Evolutionary conservation across 257 asterid species (phyloP).

Genomic region (Oldenlandia corymbosa): DNA sequence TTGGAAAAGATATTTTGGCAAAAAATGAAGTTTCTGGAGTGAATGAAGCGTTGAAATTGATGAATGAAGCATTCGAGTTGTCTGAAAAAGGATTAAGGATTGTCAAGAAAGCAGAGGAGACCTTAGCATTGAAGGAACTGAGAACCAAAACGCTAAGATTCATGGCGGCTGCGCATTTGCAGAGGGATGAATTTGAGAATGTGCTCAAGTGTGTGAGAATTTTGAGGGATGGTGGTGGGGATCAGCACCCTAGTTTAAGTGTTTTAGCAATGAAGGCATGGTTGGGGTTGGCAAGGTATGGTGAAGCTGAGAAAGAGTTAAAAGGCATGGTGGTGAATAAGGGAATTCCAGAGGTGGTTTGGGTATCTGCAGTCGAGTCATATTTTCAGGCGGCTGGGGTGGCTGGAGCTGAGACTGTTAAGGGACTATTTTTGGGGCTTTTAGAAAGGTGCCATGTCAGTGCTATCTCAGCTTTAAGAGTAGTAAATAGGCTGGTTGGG

Average conservation of each 20-base stretch:
- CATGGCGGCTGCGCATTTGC: slow-evolving; percentile 89
- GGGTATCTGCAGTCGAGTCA: slow-evolving; percentile 94
- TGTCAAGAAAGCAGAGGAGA: slow-evolving; percentile 71
- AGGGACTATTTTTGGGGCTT: slow-evolving; percentile 76
- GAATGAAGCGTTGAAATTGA: slow-evolving; percentile 75
- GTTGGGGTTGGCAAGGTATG: slow-evolving; percentile 76
- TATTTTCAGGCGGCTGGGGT: slow-evolving; percentile 84
- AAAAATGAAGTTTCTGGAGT: slow-evolving; percentile 42
- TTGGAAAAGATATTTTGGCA: slow-evolving; percentile 62
- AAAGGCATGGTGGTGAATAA: slow-evolving; percentile 71
- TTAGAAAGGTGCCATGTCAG: slow-evolving; percentile 81
- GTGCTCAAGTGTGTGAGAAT: slow-evolving; percentile 90
- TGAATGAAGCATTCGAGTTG: slow-evolving; percentile 83
- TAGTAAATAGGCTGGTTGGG: slow-evolving; percentile 68
- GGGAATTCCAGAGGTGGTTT: slow-evolving; percentile 93
- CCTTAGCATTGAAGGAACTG: slow-evolving; percentile 68
- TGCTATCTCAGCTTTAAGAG: slow-evolving; percentile 74
- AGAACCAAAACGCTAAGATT: slow-evolving; percentile 77
- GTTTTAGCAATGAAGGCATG: slow-evolving; percentile 98
- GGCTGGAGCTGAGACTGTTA: slow-evolving; percentile 80
- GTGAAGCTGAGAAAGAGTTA: slow-evolving; percentile 93
- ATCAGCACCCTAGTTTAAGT: slow-evolving; percentile 81
- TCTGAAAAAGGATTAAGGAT: slow-evolving; percentile 86
- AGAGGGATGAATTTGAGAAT: slow-evolving; percentile 79
- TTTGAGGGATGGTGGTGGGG: slow-evolving; percentile 74